A percentile compares a stretch with the other conserved stretches of the same genome.
Conservation (phyloP, 805 yeast genomes). For the Zygotorulaspora danielsina region DNA sequence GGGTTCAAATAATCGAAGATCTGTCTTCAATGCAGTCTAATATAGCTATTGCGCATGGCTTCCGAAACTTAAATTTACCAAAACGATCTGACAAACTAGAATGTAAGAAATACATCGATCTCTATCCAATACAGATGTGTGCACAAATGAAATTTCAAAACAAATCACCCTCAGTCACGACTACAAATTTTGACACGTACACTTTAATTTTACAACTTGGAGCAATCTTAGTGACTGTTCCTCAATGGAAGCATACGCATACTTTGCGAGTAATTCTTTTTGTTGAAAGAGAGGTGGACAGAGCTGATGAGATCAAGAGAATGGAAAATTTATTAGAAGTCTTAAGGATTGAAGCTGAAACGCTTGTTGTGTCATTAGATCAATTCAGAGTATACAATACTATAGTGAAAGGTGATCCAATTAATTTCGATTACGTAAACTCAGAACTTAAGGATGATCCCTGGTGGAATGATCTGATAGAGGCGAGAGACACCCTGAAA, state of each 20-base stretch:
- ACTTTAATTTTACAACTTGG: constrained; percentile 91
- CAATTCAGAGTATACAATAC: constrained; percentile 63
- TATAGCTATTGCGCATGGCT: constrained; percentile 91
- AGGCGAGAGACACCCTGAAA: constrained; percentile 45
- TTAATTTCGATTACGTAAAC: constrained; percentile 46
- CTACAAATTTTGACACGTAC: constrained; percentile 94
- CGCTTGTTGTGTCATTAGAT: constrained; percentile 66
- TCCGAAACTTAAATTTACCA: constrained; percentile 65
- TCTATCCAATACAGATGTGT: constrained; percentile 96
- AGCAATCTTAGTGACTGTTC: constrained; percentile 87
- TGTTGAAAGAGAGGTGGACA: constrained; percentile 72
- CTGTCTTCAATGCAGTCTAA: constrained; percentile 82
- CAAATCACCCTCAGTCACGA: constrained; percentile 45
- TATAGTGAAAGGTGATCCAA: constrained; percentile 63
- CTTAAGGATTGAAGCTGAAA: constrained; percentile 78
- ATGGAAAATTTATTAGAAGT: constrained; percentile 61
- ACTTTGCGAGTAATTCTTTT: constrained; percentile 77
- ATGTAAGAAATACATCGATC: constrained; percentile 61
- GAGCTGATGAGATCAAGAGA: constrained; percentile 62
- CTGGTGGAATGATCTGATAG: constrained; percentile 79
- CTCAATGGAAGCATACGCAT: constrained; percentile 82
- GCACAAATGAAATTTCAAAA: constrained; percentile 49
- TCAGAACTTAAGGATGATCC: constrained; percentile 52
- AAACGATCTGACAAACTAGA: constrained; percentile 31
- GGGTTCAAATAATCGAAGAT: constrained; percentile 94